phyloP scores from a whole-genome alignment of 805 yeast species.

The Yamadazyma takamatsuzukensis region DNA sequence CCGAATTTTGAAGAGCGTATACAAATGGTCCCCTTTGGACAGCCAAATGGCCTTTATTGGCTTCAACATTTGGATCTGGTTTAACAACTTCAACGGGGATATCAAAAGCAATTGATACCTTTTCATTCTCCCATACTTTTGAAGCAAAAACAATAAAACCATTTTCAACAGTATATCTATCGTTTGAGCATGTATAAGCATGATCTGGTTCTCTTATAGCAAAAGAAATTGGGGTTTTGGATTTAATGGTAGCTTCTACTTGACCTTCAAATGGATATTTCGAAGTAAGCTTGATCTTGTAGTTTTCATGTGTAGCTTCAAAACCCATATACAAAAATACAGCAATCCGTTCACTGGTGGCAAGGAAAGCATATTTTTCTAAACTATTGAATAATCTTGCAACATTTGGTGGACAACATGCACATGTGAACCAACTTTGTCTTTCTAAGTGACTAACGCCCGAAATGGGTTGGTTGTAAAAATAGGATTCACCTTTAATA shows the following conservation, averaged over 20 bases:
- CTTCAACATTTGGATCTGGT: slow-evolving; percentile 15
- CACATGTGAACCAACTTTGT: slow-evolving; percentile 16
- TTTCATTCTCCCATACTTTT: slow-evolving; percentile 7
- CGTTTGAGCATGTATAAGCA: slow-evolving; percentile 3
- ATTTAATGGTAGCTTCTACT: slow-evolving; percentile 4
- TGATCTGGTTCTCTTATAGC: slow-evolving; percentile 13
- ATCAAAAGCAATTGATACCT: slow-evolving; percentile 8
- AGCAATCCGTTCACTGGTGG: slow-evolving; percentile 8
- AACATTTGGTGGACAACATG: slow-evolving; percentile 25
- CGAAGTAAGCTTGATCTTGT: slow-evolving; percentile 7
- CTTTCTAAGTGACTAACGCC: slow-evolving; percentile 12
- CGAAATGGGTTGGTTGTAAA: slow-evolving; percentile 17
- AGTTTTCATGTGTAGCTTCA: slow-evolving; percentile 3
- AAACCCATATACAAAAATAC: slow-evolving; percentile 15
- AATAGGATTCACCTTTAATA: slow-evolving; percentile 17
- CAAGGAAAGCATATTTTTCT: slow-evolving; percentile 14
- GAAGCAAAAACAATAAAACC: slow-evolving; percentile 12
- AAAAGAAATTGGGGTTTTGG: slow-evolving; percentile 9
- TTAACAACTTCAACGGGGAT: slow-evolving; percentile 10
- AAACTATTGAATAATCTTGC: slow-evolving; percentile 18
- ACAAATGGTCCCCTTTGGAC: slow-evolving; percentile 18
- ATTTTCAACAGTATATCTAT: slow-evolving; percentile 2
- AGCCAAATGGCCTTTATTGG: slow-evolving; percentile 15
- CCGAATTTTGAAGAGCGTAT: slow-evolving; percentile 15
- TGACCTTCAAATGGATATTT: slow-evolving; percentile 14